Conservation (phyloP, 345 rosid species). For the Camelina sativa region DNA sequence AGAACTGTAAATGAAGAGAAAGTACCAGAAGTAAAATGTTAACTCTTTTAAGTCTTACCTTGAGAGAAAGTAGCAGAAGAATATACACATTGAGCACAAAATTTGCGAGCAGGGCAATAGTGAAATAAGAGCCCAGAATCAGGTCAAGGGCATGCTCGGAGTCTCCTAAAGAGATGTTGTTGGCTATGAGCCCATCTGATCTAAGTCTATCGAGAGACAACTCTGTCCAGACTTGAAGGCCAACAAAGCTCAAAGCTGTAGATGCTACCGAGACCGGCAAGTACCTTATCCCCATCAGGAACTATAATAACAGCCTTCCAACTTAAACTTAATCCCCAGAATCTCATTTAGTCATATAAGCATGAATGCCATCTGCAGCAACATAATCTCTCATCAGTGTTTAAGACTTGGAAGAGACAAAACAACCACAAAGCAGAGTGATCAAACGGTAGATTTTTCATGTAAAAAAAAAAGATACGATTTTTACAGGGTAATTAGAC, state of each 20-base stretch:
- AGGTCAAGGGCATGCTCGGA: conserved; percentile 62
- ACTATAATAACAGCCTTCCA: conserved; percentile 43
- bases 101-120: conserved; percentile 65
- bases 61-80: conserved; percentile 78
- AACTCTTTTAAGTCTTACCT: conserved; percentile 55
- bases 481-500: not conserved
- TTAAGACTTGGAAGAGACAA: not conserved
- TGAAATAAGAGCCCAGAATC: conserved; percentile 69
- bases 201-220: conserved; percentile 60
- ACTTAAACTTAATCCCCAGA: conserved; percentile 48
- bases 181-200: conserved; percentile 57
- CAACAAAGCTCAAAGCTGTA: conserved; percentile 73
- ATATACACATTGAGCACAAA: conserved; percentile 75
- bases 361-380: conserved; percentile 44
- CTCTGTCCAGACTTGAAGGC: conserved; percentile 79
- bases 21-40: not conserved
- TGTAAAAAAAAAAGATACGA: not conserved
- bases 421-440: not conserved
- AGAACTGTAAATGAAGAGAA: not conserved
- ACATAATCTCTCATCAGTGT: conserved; percentile 25
- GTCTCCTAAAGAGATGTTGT: conserved; percentile 54
- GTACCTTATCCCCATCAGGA: conserved; percentile 71
- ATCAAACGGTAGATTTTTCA: not conserved
- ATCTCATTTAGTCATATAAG: conserved; percentile 47
- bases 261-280: conserved; percentile 65